Evolutionary conservation across 2,329 filamentous ascomycete genomes (phyloP), one percentile per base, ranked within the genome.

Genomic region (Lecanoromycetidae sp.): DNA sequence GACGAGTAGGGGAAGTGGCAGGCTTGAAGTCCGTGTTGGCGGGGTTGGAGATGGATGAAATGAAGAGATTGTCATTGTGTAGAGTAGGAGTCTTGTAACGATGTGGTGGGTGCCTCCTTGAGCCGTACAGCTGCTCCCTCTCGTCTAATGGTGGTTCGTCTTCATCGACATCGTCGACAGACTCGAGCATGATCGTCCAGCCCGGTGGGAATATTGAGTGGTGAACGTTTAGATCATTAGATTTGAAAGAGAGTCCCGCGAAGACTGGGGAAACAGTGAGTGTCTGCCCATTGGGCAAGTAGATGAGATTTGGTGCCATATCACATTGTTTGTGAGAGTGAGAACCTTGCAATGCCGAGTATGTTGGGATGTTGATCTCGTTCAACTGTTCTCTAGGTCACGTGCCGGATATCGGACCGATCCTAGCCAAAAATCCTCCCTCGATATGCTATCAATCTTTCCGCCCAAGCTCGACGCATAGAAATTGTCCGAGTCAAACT

Each of bases 161-260:
- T 32, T 57, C 55, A 7, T 56, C 59, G 20, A 63, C 61, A 27
- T 70, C 66, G 38, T 72, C 65, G 54, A 84, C 79, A 1, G 82
- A 86, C 57, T 88, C 82, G 30, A 96, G 71, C 25, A 90, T 82
- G 42, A 94, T 80, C 2, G 84, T 93, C 90, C 90, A 96, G 26
- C 88, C 88, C 5, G 84, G 76, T 0, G 88, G 87, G 51, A 87
- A 88, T 3, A 81, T 75, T 43, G 79, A 80, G 56, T 76, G 75
- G 58, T 82, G 77, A 22, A 73, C 69, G 58, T 75, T 82, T 53
- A 85, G 68, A 52, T 91, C 82, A 60, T 86, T 82, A 48, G 80
- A 77, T 63, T 88, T 91, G 78, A 95, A 95, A 58, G 82, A 85
- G 47, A 91, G 74, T 26, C 90, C 90, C n/a, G 84, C 87, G 62